phyloP scores from a whole-genome alignment of 345 rosid species.

The Physaria fendleri region DNA sequence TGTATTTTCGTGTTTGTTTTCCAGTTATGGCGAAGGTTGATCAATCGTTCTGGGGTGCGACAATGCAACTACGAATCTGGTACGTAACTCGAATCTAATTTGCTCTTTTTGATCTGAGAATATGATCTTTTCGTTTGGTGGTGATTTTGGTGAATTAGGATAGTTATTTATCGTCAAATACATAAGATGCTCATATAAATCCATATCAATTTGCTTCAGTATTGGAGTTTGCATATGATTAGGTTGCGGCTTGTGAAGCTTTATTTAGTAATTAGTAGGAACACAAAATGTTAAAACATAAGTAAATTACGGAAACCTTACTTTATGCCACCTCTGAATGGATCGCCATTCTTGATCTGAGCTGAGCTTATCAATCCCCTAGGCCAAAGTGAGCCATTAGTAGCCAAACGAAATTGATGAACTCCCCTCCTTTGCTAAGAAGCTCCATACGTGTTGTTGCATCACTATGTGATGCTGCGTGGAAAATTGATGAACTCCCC shows the following conservation, averaged over 20 bases:
- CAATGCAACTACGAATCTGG: not conserved
- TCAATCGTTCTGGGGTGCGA: not conserved
- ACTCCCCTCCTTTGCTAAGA: slow-evolving; percentile 44
- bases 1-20: not conserved
- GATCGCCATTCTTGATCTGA: slow-evolving; percentile 29
- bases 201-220: not conserved
- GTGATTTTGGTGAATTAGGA: not conserved
- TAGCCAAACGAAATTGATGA: slow-evolving; percentile 49
- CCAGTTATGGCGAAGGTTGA: not conserved
- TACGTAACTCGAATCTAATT: not conserved
- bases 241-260: not conserved
- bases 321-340: slow-evolving; percentile 26
- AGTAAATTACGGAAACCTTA: not conserved
- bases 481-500: slow-evolving; percentile 47
- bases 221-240: not conserved
- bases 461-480: slow-evolving; percentile 15
- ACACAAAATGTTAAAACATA: not conserved
- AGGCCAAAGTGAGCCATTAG: slow-evolving; percentile 48
- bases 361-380: slow-evolving; percentile 26
- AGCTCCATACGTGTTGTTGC: slow-evolving; percentile 27
- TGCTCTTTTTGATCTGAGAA: not conserved
- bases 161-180: not conserved
- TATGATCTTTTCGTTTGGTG: not conserved
- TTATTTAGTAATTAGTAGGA: not conserved
- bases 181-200: not conserved